Base-by-base conservation (phyloP, 306 rosid genomes). In the Alnus rubra region DNA sequence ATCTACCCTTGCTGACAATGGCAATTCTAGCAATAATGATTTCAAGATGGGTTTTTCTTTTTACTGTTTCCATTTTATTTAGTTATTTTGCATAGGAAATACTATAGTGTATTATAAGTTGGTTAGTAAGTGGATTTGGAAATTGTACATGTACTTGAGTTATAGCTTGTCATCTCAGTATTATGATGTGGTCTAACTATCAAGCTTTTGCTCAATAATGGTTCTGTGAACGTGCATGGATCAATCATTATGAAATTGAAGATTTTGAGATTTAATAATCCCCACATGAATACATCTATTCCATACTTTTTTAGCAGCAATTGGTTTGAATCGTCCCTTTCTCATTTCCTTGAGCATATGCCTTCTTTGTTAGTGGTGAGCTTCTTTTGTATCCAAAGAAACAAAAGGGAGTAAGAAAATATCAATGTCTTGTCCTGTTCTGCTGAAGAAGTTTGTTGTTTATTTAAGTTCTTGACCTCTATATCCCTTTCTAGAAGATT, bases 401-500 rank as follows among this genome's bases (percentile, higher is more conserved):
- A 78, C 47, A 50, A 44, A 69, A 82, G 72, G 69, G 83, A 80
- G 83, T 75, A 54, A 78, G 87, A 78, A 87, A 79, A 88, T 88
- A 93, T 82, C 88, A 86, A 84, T 80, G 73, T 87, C 81, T 82
- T 89, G 89, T 90, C 88, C 75, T 80, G 79, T 82, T 87, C 58
- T 84, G 81, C 54, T 74, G 75, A 67, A 80, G 78, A 79, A 77
- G 80, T 83, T 83, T 83, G 85, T 80, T 86, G 75, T 82, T 79
- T 80, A 83, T 73, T 48, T 72, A 79, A 81, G 81, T 83, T 81
- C 55, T 74, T 78, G 53, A 88, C 79, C 76, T 82, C 71, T 58
- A 76, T 48, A 8, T 71, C 82, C 87, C 70, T 86, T 84, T 82
- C 78, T 78, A 55, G 80, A 67, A 90, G 87, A 84, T 93, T 93